A percentile compares a stretch with the other conserved stretches of the same genome.
These are phyloP conservation scores for Colletotrichum sp. DNA, from an alignment of 2,329 filamentous ascomycete genomes.

Conservation along the genomic window DNA sequence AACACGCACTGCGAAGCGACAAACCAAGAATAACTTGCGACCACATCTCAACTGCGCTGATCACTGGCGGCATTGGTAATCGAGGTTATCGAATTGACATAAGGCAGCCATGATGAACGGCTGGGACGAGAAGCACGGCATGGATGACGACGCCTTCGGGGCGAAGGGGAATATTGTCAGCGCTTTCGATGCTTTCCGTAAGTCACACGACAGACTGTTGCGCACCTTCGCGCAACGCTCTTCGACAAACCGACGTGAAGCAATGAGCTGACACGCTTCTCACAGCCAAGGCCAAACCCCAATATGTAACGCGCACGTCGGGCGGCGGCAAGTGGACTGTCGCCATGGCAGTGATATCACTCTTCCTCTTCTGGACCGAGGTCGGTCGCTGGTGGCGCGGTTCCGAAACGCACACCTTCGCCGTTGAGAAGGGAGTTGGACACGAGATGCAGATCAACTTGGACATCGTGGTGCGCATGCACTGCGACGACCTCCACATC, in stretches of 20 bases:
- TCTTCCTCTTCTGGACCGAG: constrained; percentile 79
- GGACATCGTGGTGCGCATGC: constrained; percentile 90
- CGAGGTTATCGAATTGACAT: neutral
- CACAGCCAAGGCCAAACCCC: constrained; percentile 91
- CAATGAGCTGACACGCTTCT: constrained; percentile 23
- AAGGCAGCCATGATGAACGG: constrained; percentile 70
- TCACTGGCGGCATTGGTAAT: neutral
- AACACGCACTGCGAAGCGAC: neutral
- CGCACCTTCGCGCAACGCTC: neutral
- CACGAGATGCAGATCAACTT: constrained; percentile 93
- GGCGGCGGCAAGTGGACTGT: constrained; percentile 95
- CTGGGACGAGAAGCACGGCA: constrained; percentile 66
- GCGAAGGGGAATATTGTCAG: constrained; percentile 74
- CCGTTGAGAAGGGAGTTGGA: constrained; percentile 89
- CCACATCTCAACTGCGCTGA: neutral
- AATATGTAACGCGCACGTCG: constrained; percentile 84
- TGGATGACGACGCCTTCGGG: constrained; percentile 82
- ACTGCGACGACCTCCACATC: constrained; percentile 85
- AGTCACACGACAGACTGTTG: constrained; percentile 33
- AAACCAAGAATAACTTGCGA: neutral
- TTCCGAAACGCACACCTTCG: constrained; percentile 85
- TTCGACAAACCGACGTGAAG: neutral
- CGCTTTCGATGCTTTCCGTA: constrained; percentile 98
- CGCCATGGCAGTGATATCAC: constrained; percentile 75
- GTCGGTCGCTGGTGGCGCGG: constrained; percentile 83